Evolutionary conservation across 352 stramenopile genomes (phyloP), one percentile per base, ranked within the genome.

Genomic region (Pythium chondricola): DNA sequence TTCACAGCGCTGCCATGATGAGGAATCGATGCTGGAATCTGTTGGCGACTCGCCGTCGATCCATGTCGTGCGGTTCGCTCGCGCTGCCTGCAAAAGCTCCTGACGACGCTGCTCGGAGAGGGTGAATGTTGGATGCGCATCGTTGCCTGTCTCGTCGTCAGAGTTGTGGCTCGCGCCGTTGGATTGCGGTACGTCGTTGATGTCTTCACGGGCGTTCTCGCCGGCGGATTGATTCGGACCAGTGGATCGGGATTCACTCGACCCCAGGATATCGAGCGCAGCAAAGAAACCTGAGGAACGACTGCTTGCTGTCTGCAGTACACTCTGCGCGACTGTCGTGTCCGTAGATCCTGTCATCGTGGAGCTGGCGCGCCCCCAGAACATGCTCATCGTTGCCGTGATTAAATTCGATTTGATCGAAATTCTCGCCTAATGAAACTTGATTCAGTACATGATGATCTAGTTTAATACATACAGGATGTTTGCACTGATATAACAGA

Each of bases 21-120:
- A 33, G 29, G 29, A 33, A 33, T 33, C 29, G 13, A 13, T 33
- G 29, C 7, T 22, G 18, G n/a, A 6, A 6, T 18, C n/a, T 22
- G 24, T 14, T 25, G 30, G 26, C 3, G 4, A n/a, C 6, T 62
- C 60, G 29, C 71, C 70, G 29, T 93, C 78, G 42, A 93, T 60
- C 81, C 81, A 93, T 3, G 76, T 77, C 13, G 82, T 65, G 24
- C 81, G 71, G 35, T 72, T 90, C 11, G 65, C 69, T 16, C 81
- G 71, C 24, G 81, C 81, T n/a, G 77, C 71, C 31, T 74, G 46
- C n/a, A 93, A 61, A 32, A 93, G 64, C 54, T 93, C 72, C 24
- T 60, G 63, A n/a, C 81, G 72, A 20, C 81, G 67, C 56, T 88
- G 63, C 43, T 88, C 78, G 13, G 78, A 85, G 16, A 93, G 68